A percentile compares a stretch with the other conserved stretches of the same genome.
Evolutionary conservation across 208 protist species (phyloP).

Genomic region (Naegleria fowleri): DNA sequence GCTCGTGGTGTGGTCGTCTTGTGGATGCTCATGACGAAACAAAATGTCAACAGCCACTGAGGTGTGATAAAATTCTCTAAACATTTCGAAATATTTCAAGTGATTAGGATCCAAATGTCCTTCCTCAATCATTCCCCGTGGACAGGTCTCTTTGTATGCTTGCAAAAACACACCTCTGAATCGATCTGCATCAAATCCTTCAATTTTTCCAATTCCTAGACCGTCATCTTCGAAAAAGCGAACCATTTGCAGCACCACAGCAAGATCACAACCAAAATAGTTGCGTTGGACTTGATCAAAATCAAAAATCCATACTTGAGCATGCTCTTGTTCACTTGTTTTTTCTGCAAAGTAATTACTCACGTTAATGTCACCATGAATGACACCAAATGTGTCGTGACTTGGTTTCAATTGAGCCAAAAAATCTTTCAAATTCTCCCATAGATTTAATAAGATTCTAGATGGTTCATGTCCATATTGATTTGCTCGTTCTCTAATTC

Average conservation of each 20-base stretch:
- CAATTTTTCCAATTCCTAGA: background rate
- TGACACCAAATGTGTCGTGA: background rate
- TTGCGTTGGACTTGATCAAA: slow-evolving; percentile 22
- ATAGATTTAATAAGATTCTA: background rate
- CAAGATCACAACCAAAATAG: background rate
- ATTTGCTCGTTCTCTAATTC: background rate
- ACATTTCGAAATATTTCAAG: background rate
- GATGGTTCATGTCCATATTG: background rate
- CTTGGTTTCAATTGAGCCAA: background rate
- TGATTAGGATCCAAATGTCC: background rate
- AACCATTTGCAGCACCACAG: background rate
- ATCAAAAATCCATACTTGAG: slow-evolving; percentile 16
- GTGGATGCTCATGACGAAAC: background rate
- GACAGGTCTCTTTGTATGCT: background rate
- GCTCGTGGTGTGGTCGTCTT: no score
- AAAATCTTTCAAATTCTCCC: background rate
- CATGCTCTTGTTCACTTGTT: background rate
- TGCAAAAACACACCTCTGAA: background rate
- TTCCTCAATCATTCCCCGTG: background rate
- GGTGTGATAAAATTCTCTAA: background rate
- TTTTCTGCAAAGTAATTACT: slow-evolving; percentile 15
- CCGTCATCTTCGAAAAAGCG: slow-evolving; percentile 5
- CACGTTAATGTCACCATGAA: slow-evolving; percentile 15
- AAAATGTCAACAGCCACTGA: slow-evolving; percentile 6
- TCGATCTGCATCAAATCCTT: slow-evolving; percentile 3